These are phyloP conservation scores for Nicotiana obtusifolia DNA, from an alignment of 257 asterid genomes.

Conservation along the genomic window DNA sequence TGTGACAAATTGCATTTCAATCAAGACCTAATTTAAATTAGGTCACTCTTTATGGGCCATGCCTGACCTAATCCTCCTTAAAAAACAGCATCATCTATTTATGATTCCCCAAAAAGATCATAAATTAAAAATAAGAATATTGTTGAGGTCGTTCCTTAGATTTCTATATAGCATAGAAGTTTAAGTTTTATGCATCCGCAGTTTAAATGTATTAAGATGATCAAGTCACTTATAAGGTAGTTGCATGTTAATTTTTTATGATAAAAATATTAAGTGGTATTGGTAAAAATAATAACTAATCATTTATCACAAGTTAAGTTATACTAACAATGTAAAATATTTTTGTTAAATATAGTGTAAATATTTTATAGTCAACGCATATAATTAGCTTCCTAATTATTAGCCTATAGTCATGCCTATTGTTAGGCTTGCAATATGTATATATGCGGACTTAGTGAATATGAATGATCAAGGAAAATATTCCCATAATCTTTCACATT, in stretches of 20 bases:
- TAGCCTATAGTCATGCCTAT: no score
- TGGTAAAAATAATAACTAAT: no score
- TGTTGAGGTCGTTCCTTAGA: not conserved
- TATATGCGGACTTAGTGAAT: no score
- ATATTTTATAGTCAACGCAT: no score
- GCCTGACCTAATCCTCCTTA: not conserved
- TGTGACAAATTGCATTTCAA: not conserved
- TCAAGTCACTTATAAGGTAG: not conserved
- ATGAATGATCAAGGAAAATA: no score
- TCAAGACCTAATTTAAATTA: constrained; percentile 1
- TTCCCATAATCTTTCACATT: no score
- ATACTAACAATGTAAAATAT: not conserved
- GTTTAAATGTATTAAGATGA: not conserved
- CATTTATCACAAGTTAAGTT: no score
- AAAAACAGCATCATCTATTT: not conserved
- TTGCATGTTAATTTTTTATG: not conserved
- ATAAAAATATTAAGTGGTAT: not conserved
- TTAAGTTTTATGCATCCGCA: not conserved
- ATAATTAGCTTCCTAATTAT: no score
- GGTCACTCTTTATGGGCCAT: constrained; percentile 3
- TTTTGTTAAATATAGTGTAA: no score
- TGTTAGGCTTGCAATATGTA: no score
- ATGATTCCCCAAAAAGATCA: not conserved
- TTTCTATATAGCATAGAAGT: not conserved
- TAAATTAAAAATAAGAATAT: not conserved